A percentile compares a stretch with the other conserved stretches of the same genome.
phyloP scores from a whole-genome alignment of 2,329 filamentous ascomycete genomes.

The Colletotrichum australisinense region DNA sequence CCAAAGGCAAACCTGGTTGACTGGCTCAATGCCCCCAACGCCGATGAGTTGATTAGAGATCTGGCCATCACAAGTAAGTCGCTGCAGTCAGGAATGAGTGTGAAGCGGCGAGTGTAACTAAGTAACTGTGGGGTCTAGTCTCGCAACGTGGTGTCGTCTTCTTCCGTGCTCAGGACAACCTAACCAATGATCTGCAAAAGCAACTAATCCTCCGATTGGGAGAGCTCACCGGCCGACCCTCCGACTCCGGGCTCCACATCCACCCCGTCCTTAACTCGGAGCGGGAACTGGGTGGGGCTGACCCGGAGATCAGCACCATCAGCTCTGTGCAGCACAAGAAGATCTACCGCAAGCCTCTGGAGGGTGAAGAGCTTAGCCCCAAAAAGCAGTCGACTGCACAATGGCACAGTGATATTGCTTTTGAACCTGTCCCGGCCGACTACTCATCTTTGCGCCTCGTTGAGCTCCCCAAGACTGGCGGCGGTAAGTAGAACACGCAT shows the following conservation, averaged over 20 bases:
- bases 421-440: constrained; percentile 69
- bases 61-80: constrained; percentile 67
- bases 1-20: constrained; percentile 61
- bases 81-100: too few species aligned
- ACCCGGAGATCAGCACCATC: constrained; percentile 70
- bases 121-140: constrained; percentile 50
- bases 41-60: constrained; percentile 68
- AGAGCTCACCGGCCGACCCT: constrained; percentile 68
- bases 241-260: constrained; percentile 68
- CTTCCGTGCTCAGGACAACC: constrained; percentile 68
- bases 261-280: constrained; percentile 68
- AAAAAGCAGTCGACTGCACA: constrained; percentile 45
- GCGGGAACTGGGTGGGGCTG: constrained; percentile 62
- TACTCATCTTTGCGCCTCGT: constrained; percentile 70
- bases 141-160: constrained; percentile 74
- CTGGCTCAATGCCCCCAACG: constrained; percentile 63
- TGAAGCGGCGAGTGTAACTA: neutral
- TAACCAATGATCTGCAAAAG: constrained; percentile 71
- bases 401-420: constrained; percentile 68
- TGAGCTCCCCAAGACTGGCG: constrained; percentile 65
- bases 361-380: constrained; percentile 41
- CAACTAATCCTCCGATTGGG: constrained; percentile 69
- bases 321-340: constrained; percentile 60
- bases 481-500: constrained; percentile 40
- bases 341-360: constrained; percentile 43